A percentile compares a stretch with the other conserved stretches of the same genome.
These are phyloP conservation scores for Erodium texanum DNA, from an alignment of 441 rosid species.

Conservation along the genomic window DNA sequence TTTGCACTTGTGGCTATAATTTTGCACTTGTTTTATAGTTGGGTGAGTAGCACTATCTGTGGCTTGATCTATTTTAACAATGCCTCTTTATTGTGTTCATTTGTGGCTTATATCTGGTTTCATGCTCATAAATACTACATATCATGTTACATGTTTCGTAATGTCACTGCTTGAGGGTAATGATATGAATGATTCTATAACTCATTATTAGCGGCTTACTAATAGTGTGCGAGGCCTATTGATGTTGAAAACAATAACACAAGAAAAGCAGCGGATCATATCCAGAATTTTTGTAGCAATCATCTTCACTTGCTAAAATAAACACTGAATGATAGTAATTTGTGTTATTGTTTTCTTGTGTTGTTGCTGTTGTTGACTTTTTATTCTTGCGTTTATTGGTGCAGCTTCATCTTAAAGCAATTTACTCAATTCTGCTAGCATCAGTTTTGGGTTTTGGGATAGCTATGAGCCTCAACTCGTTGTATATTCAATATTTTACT, in stretches of 20 bases:
- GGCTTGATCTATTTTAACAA: no score
- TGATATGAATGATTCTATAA: no score
- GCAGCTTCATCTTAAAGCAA: slow-evolving; percentile 62
- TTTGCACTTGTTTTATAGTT: slow-evolving; percentile 49
- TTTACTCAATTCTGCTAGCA: slow-evolving; percentile 51
- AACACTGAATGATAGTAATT: no score
- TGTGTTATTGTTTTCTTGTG: background rate
- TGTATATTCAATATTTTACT: slow-evolving; percentile 43
- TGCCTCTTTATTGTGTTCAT: no score
- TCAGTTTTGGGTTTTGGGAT: slow-evolving; percentile 66
- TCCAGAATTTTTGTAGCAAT: no score
- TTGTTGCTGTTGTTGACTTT: background rate
- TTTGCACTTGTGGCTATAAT: slow-evolving; percentile 68
- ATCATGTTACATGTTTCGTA: background rate
- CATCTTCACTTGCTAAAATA: no score
- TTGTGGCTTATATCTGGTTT: background rate
- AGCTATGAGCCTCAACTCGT: slow-evolving; percentile 59
- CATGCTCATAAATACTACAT: background rate
- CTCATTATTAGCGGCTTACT: no score
- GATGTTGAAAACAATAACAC: no score
- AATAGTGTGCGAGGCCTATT: no score
- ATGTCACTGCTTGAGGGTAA: background rate
- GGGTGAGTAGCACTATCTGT: slow-evolving; percentile 39
- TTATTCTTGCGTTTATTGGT: slow-evolving; percentile 11
- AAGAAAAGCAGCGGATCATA: no score